These are phyloP conservation scores for Lepidium aucheri DNA, from an alignment of 345 rosid species.

Conservation along the genomic window DNA sequence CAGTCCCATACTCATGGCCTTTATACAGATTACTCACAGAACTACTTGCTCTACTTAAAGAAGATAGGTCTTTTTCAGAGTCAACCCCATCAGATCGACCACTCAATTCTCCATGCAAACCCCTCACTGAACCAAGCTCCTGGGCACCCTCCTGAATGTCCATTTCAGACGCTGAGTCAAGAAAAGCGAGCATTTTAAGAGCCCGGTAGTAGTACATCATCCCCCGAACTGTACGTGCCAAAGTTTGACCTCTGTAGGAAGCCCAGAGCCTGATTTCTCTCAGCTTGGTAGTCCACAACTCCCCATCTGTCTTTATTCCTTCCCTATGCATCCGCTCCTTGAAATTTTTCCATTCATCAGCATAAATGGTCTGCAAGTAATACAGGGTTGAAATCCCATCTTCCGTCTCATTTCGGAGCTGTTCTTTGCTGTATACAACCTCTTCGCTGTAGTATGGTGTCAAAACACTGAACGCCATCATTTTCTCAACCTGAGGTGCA, in stretches of 20 bases:
- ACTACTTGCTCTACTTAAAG: conserved; percentile 44
- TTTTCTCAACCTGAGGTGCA: conserved; percentile 98
- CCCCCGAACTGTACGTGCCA: conserved; percentile 91
- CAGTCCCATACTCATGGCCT: conserved; percentile 76
- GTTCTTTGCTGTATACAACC: conserved; percentile 81
- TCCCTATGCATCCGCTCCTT: conserved; percentile 87
- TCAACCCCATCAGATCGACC: conserved; percentile 21
- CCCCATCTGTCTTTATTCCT: conserved; percentile 61
- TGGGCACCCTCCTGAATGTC: conserved; percentile 69
- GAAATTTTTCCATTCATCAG: conserved; percentile 91
- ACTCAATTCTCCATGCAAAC: conserved; percentile 27
- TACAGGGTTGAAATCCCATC: conserved; percentile 90
- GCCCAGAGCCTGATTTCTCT: conserved; percentile 97
- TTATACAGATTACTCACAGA: conserved; percentile 60
- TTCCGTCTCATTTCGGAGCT: conserved; percentile 80
- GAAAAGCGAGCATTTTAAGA: conserved; percentile 87
- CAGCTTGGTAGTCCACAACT: conserved; percentile 67
- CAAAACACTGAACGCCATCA: conserved; percentile 94
- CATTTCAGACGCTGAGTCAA: conserved; percentile 96
- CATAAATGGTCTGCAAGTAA: conserved; percentile 86
- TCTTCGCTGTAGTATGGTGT: conserved; percentile 96
- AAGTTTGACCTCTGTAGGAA: conserved; percentile 96
- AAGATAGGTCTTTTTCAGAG: conserved; percentile 39
- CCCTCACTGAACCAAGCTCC: conserved; percentile 73
- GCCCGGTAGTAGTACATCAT: conserved; percentile 99